These are phyloP conservation scores for Solanum medicagineum DNA, from an alignment of 257 asterid species.

Conservation along the genomic window DNA sequence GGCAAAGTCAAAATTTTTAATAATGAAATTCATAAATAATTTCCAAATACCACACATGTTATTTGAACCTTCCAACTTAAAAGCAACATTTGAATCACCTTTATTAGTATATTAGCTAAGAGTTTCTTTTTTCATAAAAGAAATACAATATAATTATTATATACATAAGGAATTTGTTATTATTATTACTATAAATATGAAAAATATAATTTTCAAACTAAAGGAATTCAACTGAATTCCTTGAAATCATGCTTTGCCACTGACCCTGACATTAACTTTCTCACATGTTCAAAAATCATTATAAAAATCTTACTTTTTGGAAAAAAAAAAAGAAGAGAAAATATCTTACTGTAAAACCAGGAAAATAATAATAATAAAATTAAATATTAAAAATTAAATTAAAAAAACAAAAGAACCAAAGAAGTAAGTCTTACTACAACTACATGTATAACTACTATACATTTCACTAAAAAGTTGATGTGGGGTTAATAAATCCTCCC, in stretches of 20 bases:
- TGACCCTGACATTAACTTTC: background rate
- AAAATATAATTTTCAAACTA: background rate
- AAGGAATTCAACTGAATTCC: background rate
- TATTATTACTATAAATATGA: background rate
- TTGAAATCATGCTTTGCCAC: background rate
- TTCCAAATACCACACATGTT: background rate
- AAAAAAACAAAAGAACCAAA: background rate
- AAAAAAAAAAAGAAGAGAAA: background rate
- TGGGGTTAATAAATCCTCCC: background rate
- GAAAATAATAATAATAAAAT: background rate
- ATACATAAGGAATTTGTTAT: background rate
- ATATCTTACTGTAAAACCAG: background rate
- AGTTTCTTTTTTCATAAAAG: background rate
- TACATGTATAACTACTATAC: background rate
- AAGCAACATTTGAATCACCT: background rate
- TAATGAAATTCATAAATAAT: background rate
- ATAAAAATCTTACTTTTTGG: background rate
- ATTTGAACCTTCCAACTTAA: background rate
- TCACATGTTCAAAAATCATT: background rate
- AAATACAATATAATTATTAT: background rate
- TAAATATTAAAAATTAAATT: no score
- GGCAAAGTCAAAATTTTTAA: background rate
- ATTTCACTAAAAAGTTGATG: background rate
- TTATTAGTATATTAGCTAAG: background rate
- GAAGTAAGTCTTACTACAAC: background rate